Percentiles rank a stretch among this genome's conserved stretches.
Conservation (phyloP, 345 rosid genomes). For the Eucalyptus sideroxylon region DNA sequence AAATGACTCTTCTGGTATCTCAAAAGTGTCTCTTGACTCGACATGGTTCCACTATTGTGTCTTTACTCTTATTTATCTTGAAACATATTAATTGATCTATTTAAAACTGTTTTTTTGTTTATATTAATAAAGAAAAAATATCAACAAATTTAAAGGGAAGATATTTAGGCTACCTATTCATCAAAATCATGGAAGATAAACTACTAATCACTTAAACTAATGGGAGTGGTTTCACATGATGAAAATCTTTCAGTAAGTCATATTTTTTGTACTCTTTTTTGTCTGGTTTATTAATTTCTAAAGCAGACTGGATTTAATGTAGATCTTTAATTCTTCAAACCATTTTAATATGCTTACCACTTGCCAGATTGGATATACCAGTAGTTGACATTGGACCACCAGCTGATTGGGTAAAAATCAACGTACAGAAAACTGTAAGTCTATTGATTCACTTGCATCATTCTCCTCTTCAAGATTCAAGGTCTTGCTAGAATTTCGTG, state of each 20-base stretch:
- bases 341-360: background rate
- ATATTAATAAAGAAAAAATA: background rate
- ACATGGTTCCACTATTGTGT: background rate
- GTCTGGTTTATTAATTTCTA: background rate
- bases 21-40: background rate
- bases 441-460: background rate
- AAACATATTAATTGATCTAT: background rate
- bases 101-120: background rate
- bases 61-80: background rate
- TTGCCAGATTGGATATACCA: slow-evolving; percentile 32
- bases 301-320: background rate
- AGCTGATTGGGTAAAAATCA: slow-evolving; percentile 76
- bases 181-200: background rate
- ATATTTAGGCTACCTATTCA: background rate
- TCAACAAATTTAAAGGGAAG: background rate
- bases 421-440: slow-evolving; percentile 57
- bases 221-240: background rate
- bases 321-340: background rate
- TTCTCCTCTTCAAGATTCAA: background rate
- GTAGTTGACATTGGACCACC: slow-evolving; percentile 51
- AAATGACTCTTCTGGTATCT: background rate
- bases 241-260: background rate
- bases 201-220: background rate
- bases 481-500: background rate
- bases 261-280: background rate